A percentile compares a stretch with the other conserved stretches of the same genome.
Evolutionary conservation across 1,139 yeast genomes (phyloP).

Genomic region (Diutina ranongensis): DNA sequence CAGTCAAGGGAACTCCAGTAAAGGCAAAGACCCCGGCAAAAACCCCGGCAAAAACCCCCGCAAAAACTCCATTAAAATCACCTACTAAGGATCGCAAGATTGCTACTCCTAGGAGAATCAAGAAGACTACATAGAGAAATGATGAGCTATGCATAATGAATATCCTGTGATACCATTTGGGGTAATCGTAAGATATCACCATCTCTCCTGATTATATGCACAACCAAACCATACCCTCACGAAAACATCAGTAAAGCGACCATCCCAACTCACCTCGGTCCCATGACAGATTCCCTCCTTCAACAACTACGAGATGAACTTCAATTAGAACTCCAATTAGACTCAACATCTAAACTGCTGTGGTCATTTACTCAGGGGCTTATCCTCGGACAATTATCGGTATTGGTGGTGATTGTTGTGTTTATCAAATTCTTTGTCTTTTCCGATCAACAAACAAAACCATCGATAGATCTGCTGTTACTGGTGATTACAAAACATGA

Average conservation of each 20-base stretch:
- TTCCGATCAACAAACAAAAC: constrained; percentile 42
- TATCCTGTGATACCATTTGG: background rate
- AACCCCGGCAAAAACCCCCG: background rate
- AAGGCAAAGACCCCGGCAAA: background rate
- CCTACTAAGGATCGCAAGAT: background rate
- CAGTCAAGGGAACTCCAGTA: background rate
- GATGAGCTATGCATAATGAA: background rate
- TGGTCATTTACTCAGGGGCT: constrained; percentile 74
- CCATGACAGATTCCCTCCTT: background rate
- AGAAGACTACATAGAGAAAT: background rate
- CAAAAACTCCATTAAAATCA: background rate
- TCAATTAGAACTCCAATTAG: background rate
- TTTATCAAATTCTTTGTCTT: constrained; percentile 84
- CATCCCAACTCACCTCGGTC: no score
- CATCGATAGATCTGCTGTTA: constrained; percentile 11
- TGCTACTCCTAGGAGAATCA: background rate
- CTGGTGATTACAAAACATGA: constrained; percentile 25
- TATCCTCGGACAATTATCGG: constrained; percentile 77
- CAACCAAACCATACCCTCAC: no score
- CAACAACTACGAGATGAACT: constrained; percentile 6
- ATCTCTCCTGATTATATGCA: no score
- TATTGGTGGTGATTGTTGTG: constrained; percentile 58
- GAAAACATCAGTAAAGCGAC: no score
- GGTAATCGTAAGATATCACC: no score
- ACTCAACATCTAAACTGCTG: background rate